A percentile compares a stretch with the other conserved stretches of the same genome.
phyloP scores from a whole-genome alignment of 2,329 filamentous ascomycete species.

The Plectosphaerella plurivora region DNA sequence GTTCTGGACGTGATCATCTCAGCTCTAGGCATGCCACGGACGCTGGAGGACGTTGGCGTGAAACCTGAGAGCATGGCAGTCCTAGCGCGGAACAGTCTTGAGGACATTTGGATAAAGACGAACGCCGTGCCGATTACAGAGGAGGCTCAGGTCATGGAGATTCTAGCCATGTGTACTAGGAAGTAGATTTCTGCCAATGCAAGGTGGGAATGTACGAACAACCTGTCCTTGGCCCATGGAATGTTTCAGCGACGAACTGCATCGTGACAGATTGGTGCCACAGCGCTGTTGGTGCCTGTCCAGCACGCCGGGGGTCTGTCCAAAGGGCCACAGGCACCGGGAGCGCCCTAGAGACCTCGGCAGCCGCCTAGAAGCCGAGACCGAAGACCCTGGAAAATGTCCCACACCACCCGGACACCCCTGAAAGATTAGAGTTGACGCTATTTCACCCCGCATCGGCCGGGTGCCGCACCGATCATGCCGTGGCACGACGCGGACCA shows the following conservation, averaged over 20 bases:
- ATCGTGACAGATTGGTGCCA: not conserved
- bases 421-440: not conserved
- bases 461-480: no score
- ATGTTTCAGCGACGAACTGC: not conserved
- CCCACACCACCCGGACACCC: not conserved
- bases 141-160: conserved; percentile 45
- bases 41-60: conserved; percentile 45
- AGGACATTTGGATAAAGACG: conserved; percentile 43
- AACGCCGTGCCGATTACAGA: conserved; percentile 44
- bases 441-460: not conserved
- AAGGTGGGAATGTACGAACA: not conserved
- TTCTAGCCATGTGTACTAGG: conserved; percentile 34
- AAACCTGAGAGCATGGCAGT: conserved; percentile 38
- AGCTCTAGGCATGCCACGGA: conserved; percentile 48
- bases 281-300: not conserved
- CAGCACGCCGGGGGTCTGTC: no score
- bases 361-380: not conserved
- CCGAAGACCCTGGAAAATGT: not conserved
- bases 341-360: not conserved
- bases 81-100: conserved; percentile 43
- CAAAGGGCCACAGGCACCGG: no score
- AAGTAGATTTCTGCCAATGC: not conserved
- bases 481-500: no score
- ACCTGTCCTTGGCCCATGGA: not conserved
- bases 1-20: conserved; percentile 45